Evolutionary conservation across 2,329 filamentous ascomycete species (phyloP), one percentile per base, ranked within the genome.

Genomic region (Fusarium globosum): DNA sequence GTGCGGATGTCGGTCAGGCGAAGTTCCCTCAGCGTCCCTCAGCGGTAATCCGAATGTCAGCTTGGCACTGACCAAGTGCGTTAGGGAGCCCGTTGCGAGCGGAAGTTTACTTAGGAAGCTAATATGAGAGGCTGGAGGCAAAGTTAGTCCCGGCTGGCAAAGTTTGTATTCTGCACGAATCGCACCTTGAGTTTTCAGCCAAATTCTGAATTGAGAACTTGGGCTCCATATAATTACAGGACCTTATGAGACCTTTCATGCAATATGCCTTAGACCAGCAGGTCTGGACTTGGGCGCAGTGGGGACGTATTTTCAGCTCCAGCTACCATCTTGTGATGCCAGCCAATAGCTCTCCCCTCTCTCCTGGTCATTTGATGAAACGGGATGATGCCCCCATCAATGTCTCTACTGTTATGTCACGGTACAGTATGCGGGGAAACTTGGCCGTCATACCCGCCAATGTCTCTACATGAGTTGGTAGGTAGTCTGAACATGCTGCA

Each of bases 11-110:
- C 35, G 43, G 38, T 7, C 15, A 12, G 7, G 16, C n/a, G 20
- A 33, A 39, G 12, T 20, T 36, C 20, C 8, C 21, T 35, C 30
- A 39, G 16, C 12, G 23, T 36, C 20, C 8, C 21, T 35, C 30
- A 39, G 16, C 12, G 23, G 21, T 7, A 42, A n/a, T 41, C 33
- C 43, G 35, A 23, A 30, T 62, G 18, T 36, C 41, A 48, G 20
- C 70, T 48, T 55, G 56, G 57, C 69, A 39, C 6, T 23, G 21
- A 20, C 11, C 53, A 51, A 26, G 7, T 16, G n/a, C 26, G n/a
- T 45, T 21, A 38, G 16, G 33, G 20, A 1, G 69, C 43, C 69
- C 69, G 69, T 65, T 26, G 58, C 65, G 65, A 18, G 39, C 23
- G 35, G 26, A 18, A 52, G 33, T 28, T 38, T 51, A 18, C 26